Evolutionary conservation across 257 asterid species (phyloP), one percentile per base, ranked within the genome.

Genomic region (Nicotiana otophora): DNA sequence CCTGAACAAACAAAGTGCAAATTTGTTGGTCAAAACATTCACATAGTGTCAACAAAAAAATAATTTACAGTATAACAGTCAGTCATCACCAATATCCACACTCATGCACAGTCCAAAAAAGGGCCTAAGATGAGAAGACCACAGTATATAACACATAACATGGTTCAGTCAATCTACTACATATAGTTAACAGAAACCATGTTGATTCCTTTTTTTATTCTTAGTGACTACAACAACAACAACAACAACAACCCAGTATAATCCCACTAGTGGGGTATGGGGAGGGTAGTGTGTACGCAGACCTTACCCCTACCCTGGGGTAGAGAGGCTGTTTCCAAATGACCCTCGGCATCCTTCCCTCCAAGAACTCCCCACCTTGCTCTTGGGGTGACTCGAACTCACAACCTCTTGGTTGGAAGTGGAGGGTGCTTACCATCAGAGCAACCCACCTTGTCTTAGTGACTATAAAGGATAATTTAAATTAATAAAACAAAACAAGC

Each of bases 1-100:
- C 89, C 99, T 96, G 97, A 85, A 89, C 63, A 84, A 64, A 60
- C 83, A 81, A 81, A 83, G 55, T 14, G 78, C 79, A 69, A 75
- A 30, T 77, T 53, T 69, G 78, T 81, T 20, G 78, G 42, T 51
- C 31, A 67, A 66, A n/a, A 81, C 63, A 4, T 81, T 10, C 53
- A 81, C 7, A 51, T 10, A 30, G 26, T 48, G 80, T 39, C 46
- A 16, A 75, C 16, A 14, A 48, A 51, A 75, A 74, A 48, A 14
- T 23, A 51, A 26, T 10, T 48, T 23, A 75, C 16, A 75, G 46
- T 28, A 8, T 75, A 51, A 51, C 53, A 26, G 62, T 75, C 80
- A 28, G 80, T 26, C 63, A 51, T 26, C 62, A 51, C 39, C 36
- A 48, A 72, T 72, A 72, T 72, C 34, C 36, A 8, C 78, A 39